Base-by-base conservation (phyloP, 352 stramenopile genomes). In the Globisporangium uncinulatum region DNA sequence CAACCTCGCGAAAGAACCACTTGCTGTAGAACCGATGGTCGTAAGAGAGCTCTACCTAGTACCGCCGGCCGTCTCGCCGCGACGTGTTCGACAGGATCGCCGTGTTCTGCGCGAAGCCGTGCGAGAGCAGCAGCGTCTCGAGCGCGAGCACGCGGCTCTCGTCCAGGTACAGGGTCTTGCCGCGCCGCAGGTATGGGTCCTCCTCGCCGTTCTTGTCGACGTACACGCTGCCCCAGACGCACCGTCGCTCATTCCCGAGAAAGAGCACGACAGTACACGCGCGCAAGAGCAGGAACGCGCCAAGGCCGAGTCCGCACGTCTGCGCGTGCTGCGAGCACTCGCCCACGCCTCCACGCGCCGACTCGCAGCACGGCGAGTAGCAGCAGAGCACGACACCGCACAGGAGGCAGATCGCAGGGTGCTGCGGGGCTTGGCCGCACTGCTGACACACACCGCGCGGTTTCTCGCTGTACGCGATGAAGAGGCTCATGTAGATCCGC, bases 161-260 rank as follows among this genome's bases (percentile, higher is more conserved):
- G 45, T 85, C 76, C 29, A 92, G 66, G 53, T 83, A 87, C 53
- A 94, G 46, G 45, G 83, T 86, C 65, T 87, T 87, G 42, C 83
- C 83, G 8, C 83, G 76, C 21, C 83, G 75, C 49, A 94, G 60
- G 34, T 94, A 91, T 43, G 78, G 76, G 49, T 94, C 83, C 61
- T 94, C 83, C 70, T 94, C 83, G 50, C 79, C 81, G 52, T 94
- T 94, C 63, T 87, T 87, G 71, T 94, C 83, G 34, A 94, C 74
- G 59, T 94, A 92, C 36, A 94, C 58, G 63, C 77, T 89, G 17
- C 81, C 83, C 81, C 83, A 94, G 14, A 94, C 80, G 45, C 83
- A 92, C 42, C 83, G 79, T 2, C 81, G 69, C 62, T 88, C 79
- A 52, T 92, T 88, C 6, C 83, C 83, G 42, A 94, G 56, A 32